Evolutionary conservation across 192 early-diverging fungal species (phyloP), one percentile per base, ranked within the genome.

Genomic region (Dissophora ornata): DNA sequence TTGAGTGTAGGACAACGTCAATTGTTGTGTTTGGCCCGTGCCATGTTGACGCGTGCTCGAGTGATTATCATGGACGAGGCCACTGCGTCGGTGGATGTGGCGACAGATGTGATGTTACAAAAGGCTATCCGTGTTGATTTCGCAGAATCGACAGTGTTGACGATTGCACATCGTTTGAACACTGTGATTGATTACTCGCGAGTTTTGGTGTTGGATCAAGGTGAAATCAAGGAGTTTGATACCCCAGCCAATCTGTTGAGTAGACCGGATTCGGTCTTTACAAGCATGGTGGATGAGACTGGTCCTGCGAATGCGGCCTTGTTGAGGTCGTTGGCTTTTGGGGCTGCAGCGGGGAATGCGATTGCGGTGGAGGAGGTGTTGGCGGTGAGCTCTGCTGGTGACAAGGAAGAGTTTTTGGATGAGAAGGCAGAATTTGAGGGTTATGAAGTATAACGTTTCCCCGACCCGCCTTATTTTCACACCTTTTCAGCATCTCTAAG

Each of bases 1-100:
- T 84, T 95, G 67, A 89, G 87, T 51, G 85, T 86, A 63, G 95
- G 95, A 19, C 94, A 96, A 71, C 80, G 93, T 38, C 95, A 96
- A 83, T 64, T 96, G 53, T 79, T 96, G 44, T 92, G 92, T 58
- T 81, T 96, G 9, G 93, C 94, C 1, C 84, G 95, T 36, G 93
- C 93, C 26, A 79, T 96, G 70, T 80, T 95, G 51, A 90, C 87
- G 60, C 82, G 84, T 22, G 84, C 90, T 21, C 83, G 73, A 11
- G 69, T 83, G 64, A 83, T 83, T 47, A 60, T 85, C 42, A 81
- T 85, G 82, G 84, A 85, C 24, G 84, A 85, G 54, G 79, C 82
- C 21, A 83, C 83, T 1, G 80, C 86, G 13, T 81, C 80, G 16
- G 86, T 91, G 10, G 88, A 90, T 60, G 82, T 83, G 48, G 89